These are phyloP conservation scores for Crithidia bombi DNA, from an alignment of 208 protist genomes.

Conservation along the genomic window DNA sequence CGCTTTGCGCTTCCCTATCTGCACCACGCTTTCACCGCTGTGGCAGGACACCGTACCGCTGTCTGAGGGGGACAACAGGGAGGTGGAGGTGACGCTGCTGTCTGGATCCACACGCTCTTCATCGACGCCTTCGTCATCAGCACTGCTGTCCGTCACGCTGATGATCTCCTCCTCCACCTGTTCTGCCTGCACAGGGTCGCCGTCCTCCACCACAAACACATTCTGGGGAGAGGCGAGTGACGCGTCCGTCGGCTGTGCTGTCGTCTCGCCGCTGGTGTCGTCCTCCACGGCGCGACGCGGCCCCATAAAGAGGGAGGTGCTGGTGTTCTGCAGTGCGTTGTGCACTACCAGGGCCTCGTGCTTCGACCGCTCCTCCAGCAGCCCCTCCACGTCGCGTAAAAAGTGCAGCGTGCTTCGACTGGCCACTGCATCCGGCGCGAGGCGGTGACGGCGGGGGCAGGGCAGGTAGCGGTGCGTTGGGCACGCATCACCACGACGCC, in stretches of 20 bases:
- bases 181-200: background rate
- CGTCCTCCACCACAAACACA: conserved; percentile 3
- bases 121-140: conserved; percentile 4
- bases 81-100: background rate
- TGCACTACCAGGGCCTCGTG: conserved; percentile 51
- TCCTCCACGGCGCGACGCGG: conserved; percentile 44
- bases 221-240: background rate
- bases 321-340: conserved; percentile 65
- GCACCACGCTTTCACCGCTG: background rate
- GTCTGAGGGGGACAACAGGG: background rate
- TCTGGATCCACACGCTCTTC: background rate
- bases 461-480: background rate
- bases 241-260: background rate
- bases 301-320: conserved; percentile 85
- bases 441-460: conserved; percentile 1
- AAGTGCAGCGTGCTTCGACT: conserved; percentile 47
- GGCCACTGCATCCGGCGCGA: conserved; percentile 62
- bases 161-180: conserved; percentile 13
- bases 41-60: background rate
- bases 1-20: background rate
- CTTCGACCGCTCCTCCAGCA: conserved; percentile 41
- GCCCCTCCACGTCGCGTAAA: conserved; percentile 53
- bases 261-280: background rate
- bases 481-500: background rate
- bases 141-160: conserved; percentile 12